Percentiles rank a stretch among this genome's conserved stretches.
These are phyloP conservation scores for Knoxdaviesia proteae DNA, from an alignment of 2,329 filamentous ascomycete species.

Conservation along the genomic window DNA sequence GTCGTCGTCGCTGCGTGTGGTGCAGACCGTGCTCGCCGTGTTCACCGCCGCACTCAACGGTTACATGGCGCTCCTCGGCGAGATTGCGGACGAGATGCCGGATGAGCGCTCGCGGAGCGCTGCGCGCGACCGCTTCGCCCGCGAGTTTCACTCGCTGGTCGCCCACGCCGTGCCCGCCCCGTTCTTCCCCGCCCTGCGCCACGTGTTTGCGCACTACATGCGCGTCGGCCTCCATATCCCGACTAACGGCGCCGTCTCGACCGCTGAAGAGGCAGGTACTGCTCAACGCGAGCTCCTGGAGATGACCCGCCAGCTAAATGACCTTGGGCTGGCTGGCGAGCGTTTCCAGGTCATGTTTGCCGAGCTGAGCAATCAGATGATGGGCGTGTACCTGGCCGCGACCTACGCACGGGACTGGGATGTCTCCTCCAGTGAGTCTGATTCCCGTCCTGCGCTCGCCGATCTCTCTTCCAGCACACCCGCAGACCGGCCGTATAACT, in stretches of 20 bases:
- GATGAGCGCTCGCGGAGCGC: too few relatives aligned
- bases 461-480: too few relatives aligned
- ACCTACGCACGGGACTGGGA: constrained; percentile 44
- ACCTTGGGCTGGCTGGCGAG: constrained; percentile 48
- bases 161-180: constrained; percentile 37
- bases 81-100: too few relatives aligned
- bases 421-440: constrained; percentile 1
- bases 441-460: too few relatives aligned
- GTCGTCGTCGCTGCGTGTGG: too few relatives aligned
- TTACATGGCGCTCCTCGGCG: too few relatives aligned
- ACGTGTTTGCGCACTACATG: constrained; percentile 21
- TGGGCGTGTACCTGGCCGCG: constrained; percentile 39
- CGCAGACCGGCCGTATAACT: too few relatives aligned
- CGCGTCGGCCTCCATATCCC: neutral
- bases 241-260: neutral
- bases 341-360: constrained; percentile 51
- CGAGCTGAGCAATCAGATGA: constrained; percentile 44
- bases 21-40: too few relatives aligned
- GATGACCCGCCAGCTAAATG: constrained; percentile 36
- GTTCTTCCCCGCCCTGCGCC: constrained; percentile 30
- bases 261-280: neutral
- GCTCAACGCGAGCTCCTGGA: constrained; percentile 21
- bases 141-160: constrained; percentile 43
- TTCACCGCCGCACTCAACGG: too few relatives aligned
- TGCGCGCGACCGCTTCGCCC: constrained; percentile 21